phyloP scores from a whole-genome alignment of 2,329 filamentous ascomycete genomes.

The Aspergillus japonicus region DNA sequence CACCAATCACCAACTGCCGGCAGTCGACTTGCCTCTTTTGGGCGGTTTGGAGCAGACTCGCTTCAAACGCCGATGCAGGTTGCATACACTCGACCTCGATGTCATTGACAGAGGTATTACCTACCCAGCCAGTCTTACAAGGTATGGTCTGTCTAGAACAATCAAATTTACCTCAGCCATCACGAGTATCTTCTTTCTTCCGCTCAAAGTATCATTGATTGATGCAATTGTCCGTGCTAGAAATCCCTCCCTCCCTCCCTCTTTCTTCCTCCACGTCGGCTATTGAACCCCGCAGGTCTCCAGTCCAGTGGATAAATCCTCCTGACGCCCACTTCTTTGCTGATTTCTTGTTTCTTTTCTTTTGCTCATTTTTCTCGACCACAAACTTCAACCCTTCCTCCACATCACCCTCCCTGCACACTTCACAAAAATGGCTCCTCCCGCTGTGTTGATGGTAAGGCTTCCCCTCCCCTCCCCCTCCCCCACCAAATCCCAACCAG shows the following conservation, averaged over 20 bases:
- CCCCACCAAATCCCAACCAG: slow-evolving; percentile 7
- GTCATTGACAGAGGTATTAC: neutral
- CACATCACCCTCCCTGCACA: no score
- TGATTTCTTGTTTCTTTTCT: neutral
- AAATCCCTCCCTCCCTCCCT: neutral
- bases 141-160: neutral
- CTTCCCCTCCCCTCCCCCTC: no score
- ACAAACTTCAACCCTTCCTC: neutral
- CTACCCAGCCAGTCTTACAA: neutral
- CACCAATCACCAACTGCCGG: neutral
- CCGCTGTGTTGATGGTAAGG: slow-evolving; percentile 68
- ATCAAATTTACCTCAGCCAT: neutral
- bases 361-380: neutral
- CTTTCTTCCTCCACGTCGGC: neutral
- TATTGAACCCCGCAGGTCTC: neutral
- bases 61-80: slow-evolving; percentile 3
- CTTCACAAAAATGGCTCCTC: slow-evolving; percentile 51
- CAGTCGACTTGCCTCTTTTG: neutral
- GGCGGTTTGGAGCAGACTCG: neutral
- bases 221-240: neutral
- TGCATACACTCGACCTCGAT: neutral
- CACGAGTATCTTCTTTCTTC: neutral
- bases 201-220: neutral
- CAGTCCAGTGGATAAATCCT: neutral
- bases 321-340: neutral